Base-by-base conservation (phyloP, 768 basidiomycete genomes). In the Collybia sordida region DNA sequence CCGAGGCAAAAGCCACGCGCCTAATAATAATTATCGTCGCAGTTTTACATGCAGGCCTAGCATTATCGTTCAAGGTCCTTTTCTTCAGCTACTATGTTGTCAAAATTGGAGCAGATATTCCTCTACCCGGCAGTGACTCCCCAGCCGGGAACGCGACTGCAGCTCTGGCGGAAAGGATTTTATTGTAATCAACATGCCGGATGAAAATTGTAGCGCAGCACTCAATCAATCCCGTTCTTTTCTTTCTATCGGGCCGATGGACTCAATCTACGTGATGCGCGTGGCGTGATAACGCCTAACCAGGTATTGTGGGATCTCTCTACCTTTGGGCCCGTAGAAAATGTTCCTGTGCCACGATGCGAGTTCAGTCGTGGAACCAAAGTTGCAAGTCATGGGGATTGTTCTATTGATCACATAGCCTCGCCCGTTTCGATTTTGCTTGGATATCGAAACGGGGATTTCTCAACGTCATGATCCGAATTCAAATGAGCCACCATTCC, bases 1-100 rank as follows among this genome's bases (percentile, higher is more conserved):
- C 90, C 50, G 93, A 93, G 71, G 85, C 87, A 56, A 96, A 88
- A 68, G 82, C 90, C 7, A 86, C 88, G 0, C 85, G 93, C 18
- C 81, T 96, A 4, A 67, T 98, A 21, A 87, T 97, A 59, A 72
- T 97, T 42, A 66, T 84, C 24, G 77, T 97, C 25, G 86, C 81
- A 1, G 72, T 74, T 3, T 68, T 98, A 14, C 96, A 99, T 59
- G 82, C 82, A 1, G 87, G 72, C 2, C 70, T 98, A 50, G 93
- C 93, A 0, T 72, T 98, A 36, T 81, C 86, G 6, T 90, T 98
- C 76, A 94, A 96, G 66, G 73, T 93, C 38, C 59, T 80, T n/a
- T 82, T 82, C 59, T 82, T 82, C 69, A 74, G 68, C 52, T 81
- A 82, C 59, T 80, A 80, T 51, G 70, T 79, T 28, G 53, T 74